Evolutionary conservation across 2,329 filamentous ascomycete species (phyloP).

Genomic region (Ceratocystis smalleyi): DNA sequence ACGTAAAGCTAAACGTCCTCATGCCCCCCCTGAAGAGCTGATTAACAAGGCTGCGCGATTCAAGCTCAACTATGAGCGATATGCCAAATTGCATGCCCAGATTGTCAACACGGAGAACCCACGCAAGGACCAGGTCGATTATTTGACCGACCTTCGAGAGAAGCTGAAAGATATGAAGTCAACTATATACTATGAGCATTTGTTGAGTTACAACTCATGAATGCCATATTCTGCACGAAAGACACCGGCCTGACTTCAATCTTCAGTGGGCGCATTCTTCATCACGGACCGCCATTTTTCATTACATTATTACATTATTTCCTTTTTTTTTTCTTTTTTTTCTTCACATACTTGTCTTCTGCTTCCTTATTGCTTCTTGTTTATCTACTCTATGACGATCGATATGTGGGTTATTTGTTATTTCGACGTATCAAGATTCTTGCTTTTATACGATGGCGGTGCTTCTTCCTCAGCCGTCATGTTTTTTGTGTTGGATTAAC

Average conservation of each 20-base stretch:
- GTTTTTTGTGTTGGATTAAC: neutral
- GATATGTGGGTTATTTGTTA: slow-evolving; percentile 9
- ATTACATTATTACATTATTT: neutral
- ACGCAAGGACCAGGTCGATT: slow-evolving; percentile 33
- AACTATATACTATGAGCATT: slow-evolving; percentile 38
- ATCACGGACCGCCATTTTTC: neutral
- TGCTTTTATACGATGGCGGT: neutral
- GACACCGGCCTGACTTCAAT: too few relatives aligned
- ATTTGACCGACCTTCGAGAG: slow-evolving; percentile 39
- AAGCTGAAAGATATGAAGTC: slow-evolving; percentile 41
- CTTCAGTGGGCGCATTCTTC: neutral
- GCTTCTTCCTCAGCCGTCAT: neutral
- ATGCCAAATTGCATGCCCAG: slow-evolving; percentile 41
- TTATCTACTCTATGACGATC: slow-evolving; percentile 11
- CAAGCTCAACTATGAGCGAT: slow-evolving; percentile 40
- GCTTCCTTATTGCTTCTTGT: slow-evolving; percentile 7
- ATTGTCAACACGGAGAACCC: slow-evolving; percentile 36
- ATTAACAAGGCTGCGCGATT: slow-evolving; percentile 40
- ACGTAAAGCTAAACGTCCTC: slow-evolving; percentile 22
- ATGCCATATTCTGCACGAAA: neutral
- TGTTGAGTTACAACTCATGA: slow-evolving; percentile 19
- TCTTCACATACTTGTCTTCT: neutral
- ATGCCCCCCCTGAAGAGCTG: slow-evolving; percentile 26
- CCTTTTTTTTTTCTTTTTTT: neutral
- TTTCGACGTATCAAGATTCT: neutral